A percentile compares a stretch with the other conserved stretches of the same genome.
These are phyloP conservation scores for Phytophthora idaei DNA, from an alignment of 352 stramenopile genomes.

Conservation along the genomic window DNA sequence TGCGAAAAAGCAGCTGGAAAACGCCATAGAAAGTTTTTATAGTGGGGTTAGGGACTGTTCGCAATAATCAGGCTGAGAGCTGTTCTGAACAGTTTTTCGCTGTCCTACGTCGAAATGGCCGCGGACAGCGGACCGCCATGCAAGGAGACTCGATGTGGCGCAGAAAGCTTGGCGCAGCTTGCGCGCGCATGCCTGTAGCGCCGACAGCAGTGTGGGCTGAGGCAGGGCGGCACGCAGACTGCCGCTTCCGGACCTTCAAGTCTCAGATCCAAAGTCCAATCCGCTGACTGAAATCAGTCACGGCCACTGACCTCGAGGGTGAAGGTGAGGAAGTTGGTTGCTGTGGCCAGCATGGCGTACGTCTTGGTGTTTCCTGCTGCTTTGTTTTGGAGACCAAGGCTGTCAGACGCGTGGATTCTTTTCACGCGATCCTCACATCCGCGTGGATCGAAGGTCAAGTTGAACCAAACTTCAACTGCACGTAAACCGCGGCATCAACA, in stretches of 20 bases:
- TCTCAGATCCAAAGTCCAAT: constrained; percentile 1
- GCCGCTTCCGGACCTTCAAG: neutral
- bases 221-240: neutral
- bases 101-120: constrained; percentile 10
- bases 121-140: constrained; percentile 6
- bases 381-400: neutral
- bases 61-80: constrained; percentile 17
- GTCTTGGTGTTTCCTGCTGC: neutral
- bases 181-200: neutral
- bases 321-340: no score
- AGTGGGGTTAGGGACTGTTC: no score
- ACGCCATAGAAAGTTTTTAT: constrained; percentile 10
- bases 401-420: neutral
- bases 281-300: constrained; percentile 7
- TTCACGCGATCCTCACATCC: constrained; percentile 9
- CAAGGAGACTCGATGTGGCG: constrained; percentile 4
- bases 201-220: neutral
- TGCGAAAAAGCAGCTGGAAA: constrained; percentile 17
- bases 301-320: neutral
- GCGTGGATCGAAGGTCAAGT: constrained; percentile 4
- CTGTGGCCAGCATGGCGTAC: no score
- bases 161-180: constrained; percentile 3
- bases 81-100: constrained; percentile 11
- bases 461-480: constrained; percentile 20
- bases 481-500: constrained; percentile 1